Percentiles rank a stretch among this genome's conserved stretches.
These are phyloP conservation scores for Cucurbitaria berberidis DNA, from an alignment of 2,329 filamentous ascomycete genomes.

Conservation along the genomic window DNA sequence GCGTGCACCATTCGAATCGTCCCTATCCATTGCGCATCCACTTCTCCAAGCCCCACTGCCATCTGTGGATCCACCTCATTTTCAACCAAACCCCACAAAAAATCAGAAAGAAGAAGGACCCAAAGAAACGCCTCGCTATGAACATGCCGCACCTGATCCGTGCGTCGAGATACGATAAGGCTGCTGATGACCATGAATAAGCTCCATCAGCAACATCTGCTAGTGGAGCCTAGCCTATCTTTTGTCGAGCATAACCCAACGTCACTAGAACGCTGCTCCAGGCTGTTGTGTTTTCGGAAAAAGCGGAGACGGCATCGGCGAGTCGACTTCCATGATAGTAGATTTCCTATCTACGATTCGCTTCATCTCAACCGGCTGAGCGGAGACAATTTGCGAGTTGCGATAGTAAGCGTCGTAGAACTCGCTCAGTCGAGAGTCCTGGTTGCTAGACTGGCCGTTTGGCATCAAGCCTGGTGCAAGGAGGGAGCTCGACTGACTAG, in stretches of 20 bases:
- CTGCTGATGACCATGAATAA: neutral
- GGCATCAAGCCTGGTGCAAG: slow-evolving; percentile 19
- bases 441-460: slow-evolving; percentile 8
- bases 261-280: slow-evolving; percentile 28
- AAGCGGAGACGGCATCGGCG: slow-evolving; percentile 33
- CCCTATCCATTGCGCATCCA: neutral
- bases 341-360: slow-evolving; percentile 27
- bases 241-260: neutral
- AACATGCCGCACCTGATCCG: neutral
- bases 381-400: slow-evolving; percentile 28
- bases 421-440: slow-evolving; percentile 45
- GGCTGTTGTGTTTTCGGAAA: slow-evolving; percentile 21
- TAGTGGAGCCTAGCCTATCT: neutral
- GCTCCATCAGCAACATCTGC: neutral
- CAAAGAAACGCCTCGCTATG: neutral
- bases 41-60: neutral
- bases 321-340: slow-evolving; percentile 39
- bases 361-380: slow-evolving; percentile 15
- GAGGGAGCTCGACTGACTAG: slow-evolving; percentile 21
- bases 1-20: neutral
- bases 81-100: neutral
- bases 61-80: neutral
- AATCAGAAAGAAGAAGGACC: neutral
- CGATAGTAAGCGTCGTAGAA: slow-evolving; percentile 51
- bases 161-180: neutral